These are phyloP conservation scores for Xylaria flabelliformis DNA, from an alignment of 495 filamentous ascomycete species.

Conservation along the genomic window DNA sequence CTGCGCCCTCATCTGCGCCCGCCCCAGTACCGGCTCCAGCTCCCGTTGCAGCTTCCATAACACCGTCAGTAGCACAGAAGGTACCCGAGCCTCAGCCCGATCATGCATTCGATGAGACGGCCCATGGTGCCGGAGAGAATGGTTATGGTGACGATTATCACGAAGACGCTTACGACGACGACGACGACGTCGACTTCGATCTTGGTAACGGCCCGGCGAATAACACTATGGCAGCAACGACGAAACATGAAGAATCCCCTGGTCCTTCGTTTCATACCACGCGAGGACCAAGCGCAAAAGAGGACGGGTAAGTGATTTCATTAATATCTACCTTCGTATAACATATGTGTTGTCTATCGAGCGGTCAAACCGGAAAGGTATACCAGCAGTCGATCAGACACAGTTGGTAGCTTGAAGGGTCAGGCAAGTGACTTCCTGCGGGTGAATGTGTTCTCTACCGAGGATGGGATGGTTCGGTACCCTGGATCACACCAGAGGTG, in stretches of 20 bases:
- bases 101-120: constrained; percentile 28
- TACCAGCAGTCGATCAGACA: constrained; percentile 6
- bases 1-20: constrained; percentile 42
- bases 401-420: constrained; percentile 18
- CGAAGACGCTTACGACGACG: constrained; percentile 58
- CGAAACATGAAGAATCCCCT: constrained; percentile 41
- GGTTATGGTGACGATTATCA: constrained; percentile 64
- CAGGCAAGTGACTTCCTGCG: constrained; percentile 22
- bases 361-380: constrained; percentile 1
- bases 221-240: constrained; percentile 41
- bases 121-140: constrained; percentile 49
- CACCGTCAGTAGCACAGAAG: constrained; percentile 28
- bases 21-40: constrained; percentile 27
- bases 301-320: constrained; percentile 90
- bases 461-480: constrained; percentile 31
- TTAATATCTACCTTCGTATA: constrained; percentile 40
- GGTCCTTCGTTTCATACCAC: constrained; percentile 41
- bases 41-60: constrained; percentile 26
- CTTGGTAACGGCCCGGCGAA: constrained; percentile 53
- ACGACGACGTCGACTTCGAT: constrained; percentile 69
- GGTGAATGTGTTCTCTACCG: constrained; percentile 11
- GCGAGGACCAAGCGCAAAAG: constrained; percentile 78
- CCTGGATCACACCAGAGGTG: constrained; percentile 24
- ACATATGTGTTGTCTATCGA: background rate
- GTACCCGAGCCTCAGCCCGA: constrained; percentile 30